phyloP scores from a whole-genome alignment of 768 basidiomycete genomes.

The Phaffia australis region DNA sequence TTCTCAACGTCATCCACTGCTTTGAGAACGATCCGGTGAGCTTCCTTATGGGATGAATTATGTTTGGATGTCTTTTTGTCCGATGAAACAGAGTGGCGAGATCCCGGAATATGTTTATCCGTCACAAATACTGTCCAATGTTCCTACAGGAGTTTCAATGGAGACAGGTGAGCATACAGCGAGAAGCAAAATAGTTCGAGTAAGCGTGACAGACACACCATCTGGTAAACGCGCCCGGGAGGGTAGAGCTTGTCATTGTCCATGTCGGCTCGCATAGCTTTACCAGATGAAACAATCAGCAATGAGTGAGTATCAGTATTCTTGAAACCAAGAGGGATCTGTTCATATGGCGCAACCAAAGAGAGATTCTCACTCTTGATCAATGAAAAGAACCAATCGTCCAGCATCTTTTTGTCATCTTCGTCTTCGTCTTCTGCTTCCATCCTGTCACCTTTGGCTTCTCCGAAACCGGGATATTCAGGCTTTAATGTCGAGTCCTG shows the following conservation, averaged over 20 bases:
- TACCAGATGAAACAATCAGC: no score
- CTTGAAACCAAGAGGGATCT: background rate
- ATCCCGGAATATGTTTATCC: conserved; percentile 14
- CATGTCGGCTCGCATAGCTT: conserved; percentile 39
- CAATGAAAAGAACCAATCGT: conserved; percentile 34
- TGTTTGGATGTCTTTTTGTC: conserved; percentile 18
- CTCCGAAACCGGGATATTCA: background rate
- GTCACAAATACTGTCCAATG: conserved; percentile 31
- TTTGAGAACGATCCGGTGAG: conserved; percentile 28
- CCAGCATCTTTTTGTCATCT: conserved; percentile 30
- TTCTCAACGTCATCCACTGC: conserved; percentile 29
- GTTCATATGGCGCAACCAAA: background rate
- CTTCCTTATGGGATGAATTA: conserved; percentile 27
- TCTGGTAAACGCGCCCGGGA: conserved; percentile 34
- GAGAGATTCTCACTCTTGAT: conserved; percentile 2
- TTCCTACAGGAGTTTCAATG: conserved; percentile 19
- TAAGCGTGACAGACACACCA: conserved; percentile 28
- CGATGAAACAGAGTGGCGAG: conserved; percentile 23
- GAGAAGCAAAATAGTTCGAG: background rate
- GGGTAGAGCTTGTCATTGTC: conserved; percentile 40
- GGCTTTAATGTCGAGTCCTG: conserved; percentile 27
- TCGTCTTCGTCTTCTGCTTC: background rate
- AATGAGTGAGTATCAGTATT: conserved; percentile 28
- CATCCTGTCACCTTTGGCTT: background rate
- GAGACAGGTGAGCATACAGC: background rate